Evolutionary conservation across 116 monocot genomes (phyloP).

Genomic region (Trichopus zeylanicus): DNA sequence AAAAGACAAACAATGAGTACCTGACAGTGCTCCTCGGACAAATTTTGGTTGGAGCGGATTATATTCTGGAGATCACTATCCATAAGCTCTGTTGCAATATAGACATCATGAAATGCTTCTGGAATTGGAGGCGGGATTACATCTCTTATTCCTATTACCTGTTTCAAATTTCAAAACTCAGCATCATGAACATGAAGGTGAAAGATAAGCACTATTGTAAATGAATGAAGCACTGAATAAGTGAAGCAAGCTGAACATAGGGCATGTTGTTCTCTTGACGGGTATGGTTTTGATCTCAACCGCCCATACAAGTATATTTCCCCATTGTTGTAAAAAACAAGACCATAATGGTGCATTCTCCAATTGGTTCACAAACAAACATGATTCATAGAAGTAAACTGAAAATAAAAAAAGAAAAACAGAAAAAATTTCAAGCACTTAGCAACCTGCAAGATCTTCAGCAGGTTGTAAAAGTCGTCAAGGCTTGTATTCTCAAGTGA

Average conservation of each 20-base stretch:
- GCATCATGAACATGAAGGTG: not conserved
- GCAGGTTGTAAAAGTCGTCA: too few species aligned
- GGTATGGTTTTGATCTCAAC: not conserved
- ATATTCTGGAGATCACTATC: slow-evolving; percentile 90
- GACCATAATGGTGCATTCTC: too few species aligned
- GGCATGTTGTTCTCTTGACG: not conserved
- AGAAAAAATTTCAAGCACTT: too few species aligned
- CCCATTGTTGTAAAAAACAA: too few species aligned
- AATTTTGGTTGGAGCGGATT: slow-evolving; percentile 85
- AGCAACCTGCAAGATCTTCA: too few species aligned
- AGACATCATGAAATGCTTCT: slow-evolving; percentile 77
- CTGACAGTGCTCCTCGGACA: slow-evolving; percentile 92
- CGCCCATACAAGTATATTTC: too few species aligned
- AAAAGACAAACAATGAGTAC: slow-evolving; percentile 18
- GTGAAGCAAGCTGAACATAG: not conserved
- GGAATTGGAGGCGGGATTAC: slow-evolving; percentile 77
- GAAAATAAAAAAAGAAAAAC: too few species aligned
- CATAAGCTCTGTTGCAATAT: slow-evolving; percentile 92
- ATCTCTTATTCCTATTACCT: slow-evolving; percentile 82
- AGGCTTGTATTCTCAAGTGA: too few species aligned
- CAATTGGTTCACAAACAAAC: too few species aligned
- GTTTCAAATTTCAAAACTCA: slow-evolving; percentile 6
- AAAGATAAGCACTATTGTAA: not conserved
- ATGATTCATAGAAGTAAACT: too few species aligned
- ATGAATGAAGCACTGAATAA: not conserved